These are phyloP conservation scores for Verticillium klebahnii DNA, from an alignment of 2,329 filamentous ascomycete genomes.

Conservation along the genomic window DNA sequence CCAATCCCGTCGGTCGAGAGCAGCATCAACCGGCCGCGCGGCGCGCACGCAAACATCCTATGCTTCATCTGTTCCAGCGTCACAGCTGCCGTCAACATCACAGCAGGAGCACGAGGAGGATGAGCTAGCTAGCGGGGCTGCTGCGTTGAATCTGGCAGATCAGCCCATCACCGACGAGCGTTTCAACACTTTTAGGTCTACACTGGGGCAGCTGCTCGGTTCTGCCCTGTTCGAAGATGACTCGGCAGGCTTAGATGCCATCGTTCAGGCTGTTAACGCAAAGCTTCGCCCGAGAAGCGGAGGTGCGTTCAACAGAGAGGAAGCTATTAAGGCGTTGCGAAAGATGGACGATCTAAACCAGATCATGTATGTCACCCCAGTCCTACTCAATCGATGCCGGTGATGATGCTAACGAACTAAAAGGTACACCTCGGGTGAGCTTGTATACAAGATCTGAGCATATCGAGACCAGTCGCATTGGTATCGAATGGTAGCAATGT, in stretches of 20 bases:
- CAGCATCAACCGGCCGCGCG: constrained; percentile 25
- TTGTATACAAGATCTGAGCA: constrained; percentile 64
- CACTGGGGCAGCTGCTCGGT: constrained; percentile 78
- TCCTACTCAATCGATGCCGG: background rate
- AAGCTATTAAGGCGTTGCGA: constrained; percentile 73
- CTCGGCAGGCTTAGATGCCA: constrained; percentile 66
- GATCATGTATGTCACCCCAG: constrained; percentile 70
- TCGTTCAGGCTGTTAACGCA: constrained; percentile 76
- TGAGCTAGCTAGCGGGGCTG: constrained; percentile 36
- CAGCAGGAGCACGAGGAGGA: constrained; percentile 31
- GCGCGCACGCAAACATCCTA: constrained; percentile 56
- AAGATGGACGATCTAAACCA: constrained; percentile 80
- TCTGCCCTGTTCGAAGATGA: constrained; percentile 85
- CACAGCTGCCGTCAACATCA: background rate
- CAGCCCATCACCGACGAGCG: constrained; percentile 56
- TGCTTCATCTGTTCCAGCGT: constrained; percentile 58
- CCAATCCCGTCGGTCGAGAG: constrained; percentile 31
- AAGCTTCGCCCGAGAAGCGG: constrained; percentile 51
- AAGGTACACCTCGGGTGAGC: constrained; percentile 57
- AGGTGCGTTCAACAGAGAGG: constrained; percentile 62
- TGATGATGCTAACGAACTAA: constrained; percentile 8
- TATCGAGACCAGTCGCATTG: too few relatives aligned
- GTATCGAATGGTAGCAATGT: background rate
- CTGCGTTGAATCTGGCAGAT: constrained; percentile 36
- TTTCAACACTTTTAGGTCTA: constrained; percentile 69